Conservation (phyloP, 306 rosid genomes). For the Canavalia gladiata region DNA sequence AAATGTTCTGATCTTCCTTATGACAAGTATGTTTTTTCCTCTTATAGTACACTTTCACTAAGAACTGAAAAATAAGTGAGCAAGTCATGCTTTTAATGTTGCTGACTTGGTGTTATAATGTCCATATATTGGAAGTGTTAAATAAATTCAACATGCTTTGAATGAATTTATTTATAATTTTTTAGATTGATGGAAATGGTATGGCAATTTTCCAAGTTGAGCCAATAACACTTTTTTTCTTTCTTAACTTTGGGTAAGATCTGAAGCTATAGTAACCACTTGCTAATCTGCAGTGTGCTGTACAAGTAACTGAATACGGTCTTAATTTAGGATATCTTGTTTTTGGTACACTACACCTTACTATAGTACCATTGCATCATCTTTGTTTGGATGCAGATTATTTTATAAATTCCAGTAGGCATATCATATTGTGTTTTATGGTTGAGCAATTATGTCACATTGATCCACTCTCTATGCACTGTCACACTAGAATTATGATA, state of each 20-base stretch:
- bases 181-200: constrained; percentile 9
- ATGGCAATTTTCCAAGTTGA: background rate
- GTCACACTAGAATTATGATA: background rate
- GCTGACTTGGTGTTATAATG: constrained; percentile 20
- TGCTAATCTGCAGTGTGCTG: constrained; percentile 8
- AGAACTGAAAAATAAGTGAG: background rate
- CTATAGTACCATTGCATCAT: background rate
- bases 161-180: background rate
- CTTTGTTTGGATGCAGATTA: background rate
- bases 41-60: constrained; percentile 1
- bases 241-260: background rate
- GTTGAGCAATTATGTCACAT: constrained; percentile 21
- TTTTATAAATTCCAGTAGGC: background rate
- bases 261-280: constrained; percentile 14
- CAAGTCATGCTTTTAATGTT: constrained; percentile 28
- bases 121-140: background rate
- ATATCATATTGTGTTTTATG: background rate
- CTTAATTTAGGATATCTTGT: constrained; percentile 21
- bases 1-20: constrained; percentile 83
- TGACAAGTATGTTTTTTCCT: constrained; percentile 77
- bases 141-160: constrained; percentile 14
- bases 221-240: background rate
- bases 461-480: background rate
- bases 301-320: constrained; percentile 4
- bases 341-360: background rate